Conservation (phyloP, 352 stramenopile genomes). For the Globisporangium paroecandrum region DNA sequence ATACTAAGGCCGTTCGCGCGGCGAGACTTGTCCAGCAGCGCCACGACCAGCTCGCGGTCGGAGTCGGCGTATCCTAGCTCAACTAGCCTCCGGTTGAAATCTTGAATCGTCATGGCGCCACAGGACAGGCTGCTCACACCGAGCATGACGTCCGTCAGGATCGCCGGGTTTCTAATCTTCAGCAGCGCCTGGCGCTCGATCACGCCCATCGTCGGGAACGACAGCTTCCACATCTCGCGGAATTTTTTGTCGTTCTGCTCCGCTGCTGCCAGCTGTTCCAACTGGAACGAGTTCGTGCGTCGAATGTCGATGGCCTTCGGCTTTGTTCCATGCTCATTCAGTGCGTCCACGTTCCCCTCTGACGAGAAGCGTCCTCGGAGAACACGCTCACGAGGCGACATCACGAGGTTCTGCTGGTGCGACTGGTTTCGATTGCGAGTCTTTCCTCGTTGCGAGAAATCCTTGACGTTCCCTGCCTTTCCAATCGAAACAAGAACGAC, state of each 20-base stretch:
- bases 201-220: constrained; percentile 68
- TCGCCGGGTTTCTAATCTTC: constrained; percentile 55
- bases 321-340: constrained; percentile 28
- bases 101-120: constrained; percentile 47
- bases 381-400: constrained; percentile 33
- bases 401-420: constrained; percentile 14
- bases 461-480: constrained; percentile 75
- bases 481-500: constrained; percentile 75
- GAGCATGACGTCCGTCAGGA: constrained; percentile 80
- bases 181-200: constrained; percentile 61
- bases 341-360: constrained; percentile 40
- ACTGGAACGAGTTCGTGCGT: constrained; percentile 49
- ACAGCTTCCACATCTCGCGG: constrained; percentile 66
- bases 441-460: constrained; percentile 31
- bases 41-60: constrained; percentile 53
- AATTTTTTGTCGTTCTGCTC: constrained; percentile 47
- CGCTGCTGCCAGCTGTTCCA: constrained; percentile 34
- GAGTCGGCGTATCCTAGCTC: constrained; percentile 60
- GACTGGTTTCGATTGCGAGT: constrained; percentile 12
- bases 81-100: constrained; percentile 52
- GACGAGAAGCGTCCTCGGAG: constrained; percentile 55
- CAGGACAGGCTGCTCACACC: constrained; percentile 73
- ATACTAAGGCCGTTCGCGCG: constrained; percentile 15
- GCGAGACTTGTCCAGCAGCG: constrained; percentile 51
- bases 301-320: constrained; percentile 15